Evolutionary conservation across 2,329 filamentous ascomycete genomes (phyloP).

Genomic region (Seiridium unicorne): DNA sequence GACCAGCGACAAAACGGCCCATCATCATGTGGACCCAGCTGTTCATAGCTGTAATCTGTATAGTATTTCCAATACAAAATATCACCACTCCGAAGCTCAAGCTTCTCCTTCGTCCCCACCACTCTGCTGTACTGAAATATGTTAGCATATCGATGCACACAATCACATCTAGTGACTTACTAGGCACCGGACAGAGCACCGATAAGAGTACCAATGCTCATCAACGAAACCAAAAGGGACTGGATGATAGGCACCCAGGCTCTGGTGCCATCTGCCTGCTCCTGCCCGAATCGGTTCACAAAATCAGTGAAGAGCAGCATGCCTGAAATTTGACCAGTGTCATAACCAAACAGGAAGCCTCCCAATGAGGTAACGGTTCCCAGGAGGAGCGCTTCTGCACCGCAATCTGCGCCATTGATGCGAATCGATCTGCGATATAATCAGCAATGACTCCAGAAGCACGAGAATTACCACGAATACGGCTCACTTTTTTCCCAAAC

Average conservation of each 20-base stretch:
- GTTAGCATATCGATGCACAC: not conserved
- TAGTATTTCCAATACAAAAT: constrained; percentile 57
- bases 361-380: constrained; percentile 55
- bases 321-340: constrained; percentile 48
- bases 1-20: constrained; percentile 64
- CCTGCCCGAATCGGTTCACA: constrained; percentile 52
- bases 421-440: constrained; percentile 32
- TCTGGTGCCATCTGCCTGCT: constrained; percentile 34
- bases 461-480: too few relatives aligned
- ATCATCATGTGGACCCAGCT: constrained; percentile 66
- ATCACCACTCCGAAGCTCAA: constrained; percentile 52
- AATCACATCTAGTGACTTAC: not conserved
- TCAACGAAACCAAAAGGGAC: constrained; percentile 54
- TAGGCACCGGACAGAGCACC: constrained; percentile 53
- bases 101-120: constrained; percentile 55
- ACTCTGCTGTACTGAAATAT: constrained; percentile 43
- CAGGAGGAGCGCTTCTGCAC: constrained; percentile 36
- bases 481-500: not conserved
- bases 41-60: constrained; percentile 59
- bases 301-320: constrained; percentile 53
- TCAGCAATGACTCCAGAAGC: not conserved
- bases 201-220: constrained; percentile 54
- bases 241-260: constrained; percentile 40
- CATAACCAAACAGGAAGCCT: constrained; percentile 63
- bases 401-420: constrained; percentile 41